These are phyloP conservation scores for Vararia minispora DNA, from an alignment of 768 basidiomycete species.

Conservation along the genomic window DNA sequence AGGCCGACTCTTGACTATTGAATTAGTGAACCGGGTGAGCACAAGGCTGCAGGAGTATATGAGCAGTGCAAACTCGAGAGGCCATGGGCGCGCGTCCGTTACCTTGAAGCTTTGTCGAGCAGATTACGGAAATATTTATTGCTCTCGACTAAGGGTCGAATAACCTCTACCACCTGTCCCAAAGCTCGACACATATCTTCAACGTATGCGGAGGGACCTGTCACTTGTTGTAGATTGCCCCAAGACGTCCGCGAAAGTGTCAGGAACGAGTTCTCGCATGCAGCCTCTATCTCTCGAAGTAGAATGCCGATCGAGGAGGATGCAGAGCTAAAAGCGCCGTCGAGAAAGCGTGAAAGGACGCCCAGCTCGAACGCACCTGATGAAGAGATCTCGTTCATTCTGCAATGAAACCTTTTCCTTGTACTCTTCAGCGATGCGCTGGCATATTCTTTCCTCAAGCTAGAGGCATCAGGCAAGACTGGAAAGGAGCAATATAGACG, in stretches of 20 bases:
- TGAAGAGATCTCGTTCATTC: constrained; percentile 78
- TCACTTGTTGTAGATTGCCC: constrained; percentile 72
- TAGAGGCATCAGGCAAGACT: too few relatives aligned
- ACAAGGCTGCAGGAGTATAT: constrained; percentile 44
- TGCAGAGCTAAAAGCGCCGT: constrained; percentile 45
- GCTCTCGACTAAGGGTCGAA: constrained; percentile 79
- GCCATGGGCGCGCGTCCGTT: constrained; percentile 10
- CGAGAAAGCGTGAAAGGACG: not conserved
- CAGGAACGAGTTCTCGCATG: constrained; percentile 70
- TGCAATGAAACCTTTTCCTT: constrained; percentile 77
- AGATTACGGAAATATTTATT: constrained; percentile 93
- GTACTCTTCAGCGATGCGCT: constrained; percentile 66
- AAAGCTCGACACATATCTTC: constrained; percentile 63
- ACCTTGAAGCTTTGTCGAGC: constrained; percentile 92
- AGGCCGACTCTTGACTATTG: constrained; percentile 83
- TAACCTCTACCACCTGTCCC: constrained; percentile 64
- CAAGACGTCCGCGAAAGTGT: constrained; percentile 72
- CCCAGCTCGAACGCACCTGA: constrained; percentile 43
- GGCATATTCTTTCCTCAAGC: constrained; percentile 88
- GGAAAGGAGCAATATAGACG: not conserved
- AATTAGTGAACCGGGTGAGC: constrained; percentile 79
- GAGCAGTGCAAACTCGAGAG: not conserved
- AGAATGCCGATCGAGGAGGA: constrained; percentile 74
- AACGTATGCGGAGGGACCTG: constrained; percentile 75
- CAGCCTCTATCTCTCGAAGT: constrained; percentile 76